A percentile compares a stretch with the other conserved stretches of the same genome.
Evolutionary conservation across 2,329 filamentous ascomycete species (phyloP).

Genomic region (Clonostachys rosea): DNA sequence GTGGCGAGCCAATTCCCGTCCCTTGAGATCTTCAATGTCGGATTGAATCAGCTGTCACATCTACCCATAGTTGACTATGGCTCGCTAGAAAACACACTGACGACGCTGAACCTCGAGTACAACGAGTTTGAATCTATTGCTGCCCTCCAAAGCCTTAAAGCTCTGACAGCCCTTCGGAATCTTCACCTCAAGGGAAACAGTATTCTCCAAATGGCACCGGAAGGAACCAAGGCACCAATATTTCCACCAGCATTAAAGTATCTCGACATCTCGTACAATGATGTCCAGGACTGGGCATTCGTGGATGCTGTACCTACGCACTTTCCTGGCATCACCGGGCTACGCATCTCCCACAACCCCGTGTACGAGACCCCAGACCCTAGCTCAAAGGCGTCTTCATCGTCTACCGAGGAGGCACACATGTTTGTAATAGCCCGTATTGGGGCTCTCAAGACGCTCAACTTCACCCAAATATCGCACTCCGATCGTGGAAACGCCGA

Average conservation of each 20-base stretch:
- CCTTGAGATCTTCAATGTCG: constrained; percentile 44
- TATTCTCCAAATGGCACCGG: constrained; percentile 42
- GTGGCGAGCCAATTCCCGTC: constrained; percentile 48
- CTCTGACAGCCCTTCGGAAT: constrained; percentile 47
- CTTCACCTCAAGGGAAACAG: constrained; percentile 74
- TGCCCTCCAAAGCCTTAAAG: constrained; percentile 49
- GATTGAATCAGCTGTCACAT: constrained; percentile 51
- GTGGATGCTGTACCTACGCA: constrained; percentile 61
- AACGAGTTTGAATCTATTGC: constrained; percentile 61
- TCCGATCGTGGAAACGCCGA: constrained; percentile 84
- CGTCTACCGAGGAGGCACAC: constrained; percentile 72
- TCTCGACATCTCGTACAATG: constrained; percentile 71
- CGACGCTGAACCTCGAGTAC: constrained; percentile 64
- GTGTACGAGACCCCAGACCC: constrained; percentile 60
- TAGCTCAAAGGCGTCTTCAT: constrained; percentile 19
- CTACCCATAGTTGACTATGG: constrained; percentile 37
- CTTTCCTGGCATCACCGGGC: constrained; percentile 69
- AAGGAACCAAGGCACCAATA: constrained; percentile 23
- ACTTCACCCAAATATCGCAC: constrained; percentile 65
- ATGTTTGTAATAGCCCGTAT: constrained; percentile 84
- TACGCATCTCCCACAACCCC: constrained; percentile 84
- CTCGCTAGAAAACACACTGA: constrained; percentile 45
- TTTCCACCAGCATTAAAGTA: constrained; percentile 55
- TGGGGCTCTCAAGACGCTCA: constrained; percentile 61
- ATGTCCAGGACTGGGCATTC: constrained; percentile 65